Conservation (phyloP, 768 basidiomycete species). For the Mycena rebaudengoi region DNA sequence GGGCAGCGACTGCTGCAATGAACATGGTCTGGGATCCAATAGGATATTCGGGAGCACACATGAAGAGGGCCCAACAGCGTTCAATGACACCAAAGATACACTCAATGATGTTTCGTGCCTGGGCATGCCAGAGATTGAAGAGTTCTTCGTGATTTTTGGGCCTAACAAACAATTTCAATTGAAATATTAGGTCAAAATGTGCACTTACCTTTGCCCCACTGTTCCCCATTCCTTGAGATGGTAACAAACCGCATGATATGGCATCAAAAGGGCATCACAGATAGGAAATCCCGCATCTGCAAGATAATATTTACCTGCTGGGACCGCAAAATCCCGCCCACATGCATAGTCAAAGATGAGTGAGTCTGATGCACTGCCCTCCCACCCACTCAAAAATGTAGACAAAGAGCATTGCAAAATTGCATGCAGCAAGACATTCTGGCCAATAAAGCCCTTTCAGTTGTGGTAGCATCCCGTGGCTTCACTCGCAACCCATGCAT, state of each 20-base stretch:
- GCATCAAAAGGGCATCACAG: constrained; percentile 34
- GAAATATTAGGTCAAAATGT: background rate
- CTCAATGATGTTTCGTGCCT: constrained; percentile 29
- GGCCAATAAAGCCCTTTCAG: constrained; percentile 36
- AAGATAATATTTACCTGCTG: constrained; percentile 30
- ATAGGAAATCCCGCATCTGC: constrained; percentile 32
- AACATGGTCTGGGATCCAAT: constrained; percentile 8
- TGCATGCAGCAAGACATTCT: constrained; percentile 43
- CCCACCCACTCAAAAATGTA: constrained; percentile 46
- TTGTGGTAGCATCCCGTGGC: constrained; percentile 13
- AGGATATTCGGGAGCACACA: background rate
- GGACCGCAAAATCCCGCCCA: constrained; percentile 23
- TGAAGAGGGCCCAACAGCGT: constrained; percentile 14
- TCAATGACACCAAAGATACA: constrained; percentile 13
- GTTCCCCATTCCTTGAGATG: constrained; percentile 34
- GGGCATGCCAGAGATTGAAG: constrained; percentile 30
- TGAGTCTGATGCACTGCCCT: constrained; percentile 44
- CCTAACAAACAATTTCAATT: constrained; percentile 1
- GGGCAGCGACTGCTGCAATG: background rate
- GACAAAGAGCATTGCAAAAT: constrained; percentile 37
- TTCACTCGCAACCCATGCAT: constrained; percentile 13
- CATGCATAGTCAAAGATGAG: constrained; percentile 34
- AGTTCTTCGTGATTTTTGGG: constrained; percentile 29
- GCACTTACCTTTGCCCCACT: background rate
- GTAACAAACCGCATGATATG: constrained; percentile 34